Conservation (phyloP, 768 basidiomycete genomes). For the Xerocomellus dryophilus region DNA sequence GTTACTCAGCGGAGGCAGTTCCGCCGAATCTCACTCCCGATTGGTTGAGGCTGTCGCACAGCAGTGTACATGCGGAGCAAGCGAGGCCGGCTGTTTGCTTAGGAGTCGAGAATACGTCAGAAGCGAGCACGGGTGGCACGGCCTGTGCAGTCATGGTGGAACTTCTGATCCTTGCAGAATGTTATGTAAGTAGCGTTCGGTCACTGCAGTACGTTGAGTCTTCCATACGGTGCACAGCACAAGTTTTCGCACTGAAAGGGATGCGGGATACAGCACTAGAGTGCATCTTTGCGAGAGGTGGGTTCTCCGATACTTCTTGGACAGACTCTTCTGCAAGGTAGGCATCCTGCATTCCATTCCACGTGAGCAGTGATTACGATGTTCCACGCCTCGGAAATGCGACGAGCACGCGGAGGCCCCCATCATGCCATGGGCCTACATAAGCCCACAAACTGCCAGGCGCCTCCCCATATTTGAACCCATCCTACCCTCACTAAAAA, state of each 20-base stretch:
- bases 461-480: conserved; percentile 12
- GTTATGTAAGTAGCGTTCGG: background rate
- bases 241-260: conserved; percentile 6
- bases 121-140: background rate
- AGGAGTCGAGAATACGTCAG: conserved; percentile 16
- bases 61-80: conserved; percentile 14
- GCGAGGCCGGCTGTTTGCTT: conserved; percentile 16
- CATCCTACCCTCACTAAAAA: conserved; percentile 11
- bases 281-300: background rate
- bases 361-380: conserved; percentile 16
- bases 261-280: conserved; percentile 6
- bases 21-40: background rate
- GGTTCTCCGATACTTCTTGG: conserved; percentile 2
- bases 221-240: background rate
- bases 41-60: background rate
- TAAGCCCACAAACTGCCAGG: conserved; percentile 19
- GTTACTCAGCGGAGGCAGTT: background rate
- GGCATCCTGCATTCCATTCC: conserved; percentile 14
- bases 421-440: conserved; percentile 22
- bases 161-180: conserved; percentile 9
- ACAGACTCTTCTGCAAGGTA: background rate
- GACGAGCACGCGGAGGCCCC: conserved; percentile 22
- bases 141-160: background rate
- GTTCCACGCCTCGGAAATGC: conserved; percentile 26
- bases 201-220: conserved; percentile 2